Base-by-base conservation (phyloP, 805 yeast genomes). In the Cyberlindnera veronae region DNA sequence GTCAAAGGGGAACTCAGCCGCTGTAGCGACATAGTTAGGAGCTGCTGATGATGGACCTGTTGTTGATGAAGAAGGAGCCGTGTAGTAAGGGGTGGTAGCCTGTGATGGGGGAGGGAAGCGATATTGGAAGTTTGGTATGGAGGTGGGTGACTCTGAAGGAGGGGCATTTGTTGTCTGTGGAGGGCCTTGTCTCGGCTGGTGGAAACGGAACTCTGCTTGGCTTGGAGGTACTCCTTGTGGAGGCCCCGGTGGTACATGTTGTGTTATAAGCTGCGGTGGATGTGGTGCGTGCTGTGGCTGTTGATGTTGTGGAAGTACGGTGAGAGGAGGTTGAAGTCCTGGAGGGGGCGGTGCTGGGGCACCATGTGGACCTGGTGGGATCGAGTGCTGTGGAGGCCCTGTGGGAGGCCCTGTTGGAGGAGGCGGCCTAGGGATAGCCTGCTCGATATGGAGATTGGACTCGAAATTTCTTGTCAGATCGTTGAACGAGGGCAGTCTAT, bases 401-500 rank as follows among this genome's bases (percentile, higher is more conserved):
- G 29, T 22, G 46, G 39, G 15, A n/a, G n/a, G n/a, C n/a, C n/a
- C n/a, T n/a, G n/a, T n/a, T n/a, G n/a, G n/a, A n/a, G n/a, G n/a
- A n/a, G n/a, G n/a, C 14, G 28, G 5, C 28, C 13, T 24, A 12
- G 28, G 28, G 11, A 39, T 30, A 8, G 14, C 20, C 31, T 37
- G 39, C 16, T 37, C 36, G 14, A 38, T 28, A n/a, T 18, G 28
- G 19, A 36, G 34, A 28, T 18, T 20, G 3, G 40, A 13, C 29
- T 34, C 19, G 32, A 42, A 55, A 39, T 40, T 44, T 3, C 50
- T 40, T 2, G 60, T 54, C 6, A 56, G 38, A 21, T 49, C 53
- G 27, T 35, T 49, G 30, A 56, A 56, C 5, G 60, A 54, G 9
- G 60, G 60, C 0, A 56, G 51, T 23, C 60, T 55, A 23, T 19